phyloP scores from a whole-genome alignment of 1,284 basidiomycete genomes.

The Phylloporus sp. region DNA sequence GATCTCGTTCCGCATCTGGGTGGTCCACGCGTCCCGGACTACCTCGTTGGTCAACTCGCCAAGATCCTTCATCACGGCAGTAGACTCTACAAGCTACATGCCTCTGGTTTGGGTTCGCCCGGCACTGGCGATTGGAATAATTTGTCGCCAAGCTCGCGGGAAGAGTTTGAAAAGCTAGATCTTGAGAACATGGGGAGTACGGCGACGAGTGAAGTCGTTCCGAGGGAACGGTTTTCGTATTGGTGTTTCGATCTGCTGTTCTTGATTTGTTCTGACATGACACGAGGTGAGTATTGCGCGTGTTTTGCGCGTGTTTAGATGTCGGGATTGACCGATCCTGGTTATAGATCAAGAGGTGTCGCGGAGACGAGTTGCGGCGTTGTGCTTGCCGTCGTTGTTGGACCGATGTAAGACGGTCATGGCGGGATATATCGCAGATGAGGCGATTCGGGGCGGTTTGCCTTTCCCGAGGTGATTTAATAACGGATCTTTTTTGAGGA shows the following conservation, averaged over 20 bases:
- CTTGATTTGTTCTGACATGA: slow-evolving; percentile 72
- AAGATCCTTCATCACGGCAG: slow-evolving; percentile 82
- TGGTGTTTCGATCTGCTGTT: slow-evolving; percentile 95
- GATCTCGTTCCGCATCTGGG: slow-evolving; percentile 84
- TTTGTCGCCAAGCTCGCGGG: slow-evolving; percentile 22
- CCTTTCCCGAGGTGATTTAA: slow-evolving; percentile 79
- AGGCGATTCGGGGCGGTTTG: slow-evolving; percentile 79
- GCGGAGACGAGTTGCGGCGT: slow-evolving; percentile 71
- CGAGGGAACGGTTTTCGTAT: slow-evolving; percentile 87
- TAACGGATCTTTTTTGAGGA: neutral
- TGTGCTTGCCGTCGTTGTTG: slow-evolving; percentile 76
- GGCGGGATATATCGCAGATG: slow-evolving; percentile 82
- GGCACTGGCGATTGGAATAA: slow-evolving; percentile 11
- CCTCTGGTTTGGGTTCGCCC: slow-evolving; percentile 23
- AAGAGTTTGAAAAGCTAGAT: slow-evolving; percentile 51
- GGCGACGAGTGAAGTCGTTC: slow-evolving; percentile 60
- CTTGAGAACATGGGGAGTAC: slow-evolving; percentile 65
- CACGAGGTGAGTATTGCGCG: slow-evolving; percentile 55
- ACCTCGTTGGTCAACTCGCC: slow-evolving; percentile 74
- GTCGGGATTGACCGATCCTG: neutral
- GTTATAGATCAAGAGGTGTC: slow-evolving; percentile 63
- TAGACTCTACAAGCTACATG: slow-evolving; percentile 61
- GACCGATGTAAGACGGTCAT: slow-evolving; percentile 77
- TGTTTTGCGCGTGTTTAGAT: no score
- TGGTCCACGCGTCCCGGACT: slow-evolving; percentile 73